Evolutionary conservation across 2,329 filamentous ascomycete genomes (phyloP).

Genomic region (Didymella keratinophila): DNA sequence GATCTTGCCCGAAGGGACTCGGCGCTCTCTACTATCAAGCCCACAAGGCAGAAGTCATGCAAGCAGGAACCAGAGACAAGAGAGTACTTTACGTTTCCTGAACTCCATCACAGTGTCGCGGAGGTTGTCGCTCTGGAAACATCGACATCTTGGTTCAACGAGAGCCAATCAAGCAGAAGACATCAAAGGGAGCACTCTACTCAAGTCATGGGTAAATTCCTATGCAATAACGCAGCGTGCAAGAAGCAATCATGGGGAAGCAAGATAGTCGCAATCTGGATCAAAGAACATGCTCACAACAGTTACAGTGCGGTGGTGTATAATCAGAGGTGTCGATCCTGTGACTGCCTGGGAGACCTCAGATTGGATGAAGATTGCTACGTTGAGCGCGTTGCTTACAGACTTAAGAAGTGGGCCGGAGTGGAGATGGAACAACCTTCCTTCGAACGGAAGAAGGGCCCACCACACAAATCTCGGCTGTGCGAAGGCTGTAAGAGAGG

Average conservation of each 20-base stretch:
- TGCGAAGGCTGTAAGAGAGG: slow-evolving; percentile 8
- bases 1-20: not conserved
- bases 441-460: slow-evolving; percentile 3
- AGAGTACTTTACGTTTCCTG: not conserved
- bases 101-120: not conserved
- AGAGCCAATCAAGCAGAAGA: not conserved
- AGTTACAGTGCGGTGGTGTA: not conserved
- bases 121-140: not conserved
- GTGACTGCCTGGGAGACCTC: slow-evolving; percentile 26
- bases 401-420: slow-evolving; percentile 36
- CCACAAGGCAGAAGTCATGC: not conserved
- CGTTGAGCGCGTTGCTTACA: slow-evolving; percentile 31
- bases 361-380: slow-evolving; percentile 29
- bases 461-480: not conserved
- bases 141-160: not conserved
- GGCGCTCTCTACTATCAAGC: not conserved
- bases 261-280: not conserved
- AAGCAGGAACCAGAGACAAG: slow-evolving; percentile 1
- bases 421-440: slow-evolving; percentile 11
- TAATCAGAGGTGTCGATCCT: slow-evolving; percentile 24
- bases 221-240: not conserved
- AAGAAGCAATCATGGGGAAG: not conserved
- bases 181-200: not conserved
- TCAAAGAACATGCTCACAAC: not conserved
- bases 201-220: not conserved